Base-by-base conservation (phyloP, 164 flowering plant genomes). In the Vitis riparia region DNA sequence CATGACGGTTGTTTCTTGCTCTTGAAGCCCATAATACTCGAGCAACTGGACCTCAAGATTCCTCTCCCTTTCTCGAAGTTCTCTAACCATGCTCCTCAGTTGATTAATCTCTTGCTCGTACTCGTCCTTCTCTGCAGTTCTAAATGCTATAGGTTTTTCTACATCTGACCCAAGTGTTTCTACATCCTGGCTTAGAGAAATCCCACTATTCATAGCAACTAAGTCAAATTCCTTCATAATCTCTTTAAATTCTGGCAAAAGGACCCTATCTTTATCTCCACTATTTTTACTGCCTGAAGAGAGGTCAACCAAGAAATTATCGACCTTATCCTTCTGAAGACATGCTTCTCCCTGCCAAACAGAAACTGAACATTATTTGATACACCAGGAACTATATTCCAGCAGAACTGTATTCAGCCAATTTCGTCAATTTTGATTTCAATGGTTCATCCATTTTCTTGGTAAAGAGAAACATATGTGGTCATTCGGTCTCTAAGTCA, bases 21-120 rank as follows among this genome's bases (percentile, higher is more conserved):
- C 98, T 72, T 90, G 88, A 17, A 93, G 88, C 59, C 98, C 98
- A 77, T 88, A 88, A 76, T 88, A 92, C 82, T 95, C 98, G 0
- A 95, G 86, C 78, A 95, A 66, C 51, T 90, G 91, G 9, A 78
- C 71, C 82, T 95, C 95, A 52, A 91, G 88, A 62, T 62, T 73
- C 66, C 79, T 83, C 83, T 91, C 99, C 76, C 91, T 85, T 73
- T 95, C 99, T 57, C 75, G 71, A 11, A 93, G 93, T 60, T 56
- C 67, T 79, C 68, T 71, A 13, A 90, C 86, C 77, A 73, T 79
- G 75, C 70, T 79, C 55, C 76, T 80, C 55, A 93, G 81, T 27
- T 72, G 79, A 37, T 37, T 68, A 30, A 90, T 78, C 81, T 93
- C 99, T 73, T 82, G 68, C 68, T 87, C 89, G 27, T 73, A 72